Conservation (phyloP, 768 basidiomycete species). For the Asterophora parasitica region DNA sequence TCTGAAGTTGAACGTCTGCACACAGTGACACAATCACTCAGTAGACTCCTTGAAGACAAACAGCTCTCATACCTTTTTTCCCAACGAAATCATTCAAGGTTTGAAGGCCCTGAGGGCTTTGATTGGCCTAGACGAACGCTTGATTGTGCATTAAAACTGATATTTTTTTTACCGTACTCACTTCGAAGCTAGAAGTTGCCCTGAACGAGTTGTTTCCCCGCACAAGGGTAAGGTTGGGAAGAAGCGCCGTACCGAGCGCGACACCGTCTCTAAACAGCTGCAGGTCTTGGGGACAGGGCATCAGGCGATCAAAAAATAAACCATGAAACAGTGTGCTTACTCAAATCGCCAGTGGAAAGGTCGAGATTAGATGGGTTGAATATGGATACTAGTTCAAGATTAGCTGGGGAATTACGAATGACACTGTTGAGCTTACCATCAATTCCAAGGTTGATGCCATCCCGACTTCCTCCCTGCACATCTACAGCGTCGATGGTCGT, state of each 20-base stretch:
- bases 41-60: neutral
- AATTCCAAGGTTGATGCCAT: constrained; percentile 56
- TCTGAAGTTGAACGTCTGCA: constrained; percentile 51
- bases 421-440: constrained; percentile 33
- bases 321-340: constrained; percentile 29
- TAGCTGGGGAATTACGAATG: neutral
- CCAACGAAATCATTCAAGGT: constrained; percentile 68
- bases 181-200: constrained; percentile 48
- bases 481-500: constrained; percentile 58
- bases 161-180: constrained; percentile 22
- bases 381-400: constrained; percentile 43
- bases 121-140: constrained; percentile 44
- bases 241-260: constrained; percentile 52
- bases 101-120: constrained; percentile 50
- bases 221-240: constrained; percentile 55
- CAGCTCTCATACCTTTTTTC: constrained; percentile 37
- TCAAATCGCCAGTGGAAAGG: constrained; percentile 56
- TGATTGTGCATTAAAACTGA: constrained; percentile 6
- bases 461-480: constrained; percentile 57
- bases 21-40: neutral
- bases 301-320: neutral
- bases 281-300: constrained; percentile 34
- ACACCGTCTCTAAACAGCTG: constrained; percentile 49
- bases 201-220: constrained; percentile 57
- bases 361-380: constrained; percentile 66